Conservation (phyloP, 78 protist species). For the Speleostelium caveatum region DNA sequence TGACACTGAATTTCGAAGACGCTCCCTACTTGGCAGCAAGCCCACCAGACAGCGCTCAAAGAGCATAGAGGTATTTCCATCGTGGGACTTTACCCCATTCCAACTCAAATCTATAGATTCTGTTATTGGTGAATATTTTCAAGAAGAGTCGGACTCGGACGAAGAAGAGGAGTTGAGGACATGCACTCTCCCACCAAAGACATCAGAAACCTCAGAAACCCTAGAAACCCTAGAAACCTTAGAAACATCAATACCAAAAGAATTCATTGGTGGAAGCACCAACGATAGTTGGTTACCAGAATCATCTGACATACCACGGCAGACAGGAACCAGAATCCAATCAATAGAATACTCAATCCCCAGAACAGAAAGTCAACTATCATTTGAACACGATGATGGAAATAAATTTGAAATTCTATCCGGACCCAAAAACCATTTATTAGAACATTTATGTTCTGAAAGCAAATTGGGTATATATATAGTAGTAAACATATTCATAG, state of each 20-base stretch:
- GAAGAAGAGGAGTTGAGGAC: neutral
- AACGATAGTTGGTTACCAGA: neutral
- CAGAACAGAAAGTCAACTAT: neutral
- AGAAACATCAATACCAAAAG: neutral
- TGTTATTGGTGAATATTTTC: neutral
- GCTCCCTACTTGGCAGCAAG: neutral
- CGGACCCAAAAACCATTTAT: conserved; percentile 53
- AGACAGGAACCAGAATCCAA: neutral
- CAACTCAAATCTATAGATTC: neutral
- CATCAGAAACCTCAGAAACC: neutral
- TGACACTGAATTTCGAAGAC: neutral
- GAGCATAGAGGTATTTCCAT: conserved; percentile 7
- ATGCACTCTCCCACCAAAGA: neutral
- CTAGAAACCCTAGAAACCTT: too few relatives aligned
- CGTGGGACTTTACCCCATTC: conserved; percentile 65
- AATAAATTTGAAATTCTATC: conserved; percentile 29
- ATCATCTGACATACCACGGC: neutral
- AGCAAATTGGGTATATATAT: conserved; percentile 36
- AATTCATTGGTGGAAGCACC: neutral
- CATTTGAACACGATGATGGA: conserved; percentile 25
- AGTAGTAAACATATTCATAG: neutral
- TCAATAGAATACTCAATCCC: neutral
- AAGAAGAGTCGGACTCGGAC: neutral
- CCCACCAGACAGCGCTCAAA: conserved; percentile 12
- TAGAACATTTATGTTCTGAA: conserved; percentile 48